Evolutionary conservation across 179 eudicot species (phyloP), one percentile per base, ranked within the genome.

Genomic region (Beta corolliflora): DNA sequence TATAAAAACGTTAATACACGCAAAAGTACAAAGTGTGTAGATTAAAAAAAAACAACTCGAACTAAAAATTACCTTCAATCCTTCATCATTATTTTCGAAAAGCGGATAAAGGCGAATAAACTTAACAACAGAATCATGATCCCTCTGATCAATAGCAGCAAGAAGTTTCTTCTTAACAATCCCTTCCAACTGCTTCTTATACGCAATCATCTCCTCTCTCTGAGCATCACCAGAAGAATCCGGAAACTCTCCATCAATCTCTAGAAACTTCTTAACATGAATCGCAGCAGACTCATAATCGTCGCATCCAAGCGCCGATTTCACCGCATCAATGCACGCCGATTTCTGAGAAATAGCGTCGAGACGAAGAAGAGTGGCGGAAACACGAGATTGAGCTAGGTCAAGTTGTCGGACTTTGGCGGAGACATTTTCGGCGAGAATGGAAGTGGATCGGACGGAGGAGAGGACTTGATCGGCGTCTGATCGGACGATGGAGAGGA

Each of bases 361-460:
- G 13, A 93, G 90, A 18, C 91, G 90, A n/a, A 86, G 88, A 14
- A 91, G 84, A 9, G 98, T 94, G 65, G 83, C 76, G 19, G 89
- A 86, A 29, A 93, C 95, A 70, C 94, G 97, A 1, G 95, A 89
- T 67, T 93, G 97, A 9, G 97, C 97, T 7, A 93, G 89, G 80
- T 94, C 97, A 70, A 94, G 95, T 79, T 91, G 91, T 15, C 97
- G 92, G 72, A 94, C 98, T 82, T 91, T 93, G 31, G 91, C 88
- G 29, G 93, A 88, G 50, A 89, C 98, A 60, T 84, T 82, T 44
- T 93, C 97, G 64, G 98, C 97, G 67, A 93, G 93, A 8, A 65
- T 23, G 29, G 92, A 91, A 55, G 98, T 92, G 55, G 91, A 84
- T 45, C 81, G 76, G 79, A 94, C 92, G 79, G 94, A 90, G 68